Evolutionary conservation across 768 basidiomycete species (phyloP).

Genomic region (Serendipita sp.): DNA sequence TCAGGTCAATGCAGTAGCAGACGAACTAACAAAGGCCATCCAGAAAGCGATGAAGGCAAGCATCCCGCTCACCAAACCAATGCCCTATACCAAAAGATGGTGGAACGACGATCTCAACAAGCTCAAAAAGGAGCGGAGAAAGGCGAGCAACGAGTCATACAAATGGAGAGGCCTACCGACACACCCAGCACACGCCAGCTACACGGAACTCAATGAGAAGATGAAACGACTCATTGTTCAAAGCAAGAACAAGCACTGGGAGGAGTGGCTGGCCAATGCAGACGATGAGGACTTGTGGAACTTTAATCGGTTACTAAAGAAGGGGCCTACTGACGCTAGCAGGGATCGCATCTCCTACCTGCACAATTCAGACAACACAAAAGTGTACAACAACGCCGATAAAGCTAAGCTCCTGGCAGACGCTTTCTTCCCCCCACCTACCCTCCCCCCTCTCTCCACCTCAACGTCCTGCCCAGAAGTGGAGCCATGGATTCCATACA

Average conservation of each 20-base stretch:
- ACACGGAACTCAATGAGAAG: background rate
- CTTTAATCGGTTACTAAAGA: background rate
- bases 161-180: background rate
- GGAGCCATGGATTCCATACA: conserved; percentile 5
- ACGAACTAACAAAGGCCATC: conserved; percentile 12
- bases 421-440: background rate
- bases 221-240: background rate
- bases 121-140: conserved; percentile 15
- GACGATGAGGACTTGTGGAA: background rate
- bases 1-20: conserved; percentile 10
- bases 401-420: background rate
- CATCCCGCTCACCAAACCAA: conserved; percentile 14
- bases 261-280: background rate
- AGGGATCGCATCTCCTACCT: background rate
- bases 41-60: conserved; percentile 11
- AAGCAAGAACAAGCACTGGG: background rate
- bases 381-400: background rate
- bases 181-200: background rate
- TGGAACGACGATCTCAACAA: conserved; percentile 16
- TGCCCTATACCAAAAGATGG: conserved; percentile 20
- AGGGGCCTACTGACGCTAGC: background rate
- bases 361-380: background rate
- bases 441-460: background rate
- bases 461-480: background rate
- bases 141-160: conserved; percentile 4